Conservation (phyloP, 1,284 basidiomycete genomes). For the Abortiporus biennis region DNA sequence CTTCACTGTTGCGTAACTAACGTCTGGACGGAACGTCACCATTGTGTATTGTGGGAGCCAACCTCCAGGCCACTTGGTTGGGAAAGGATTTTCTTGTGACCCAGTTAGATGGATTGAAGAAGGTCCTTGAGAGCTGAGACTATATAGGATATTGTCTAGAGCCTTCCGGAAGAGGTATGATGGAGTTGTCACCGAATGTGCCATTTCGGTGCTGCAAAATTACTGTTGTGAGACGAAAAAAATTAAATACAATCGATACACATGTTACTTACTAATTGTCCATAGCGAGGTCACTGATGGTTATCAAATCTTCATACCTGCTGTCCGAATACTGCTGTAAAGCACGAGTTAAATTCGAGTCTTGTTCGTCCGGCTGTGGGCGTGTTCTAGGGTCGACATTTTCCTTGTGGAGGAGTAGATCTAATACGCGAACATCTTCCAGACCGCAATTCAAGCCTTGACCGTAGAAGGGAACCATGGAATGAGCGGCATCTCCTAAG, state of each 20-base stretch:
- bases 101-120: constrained; percentile 19
- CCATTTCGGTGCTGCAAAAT: constrained; percentile 80
- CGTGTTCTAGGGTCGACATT: constrained; percentile 42
- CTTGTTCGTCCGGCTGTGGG: constrained; percentile 32
- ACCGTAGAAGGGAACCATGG: constrained; percentile 98
- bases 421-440: constrained; percentile 92
- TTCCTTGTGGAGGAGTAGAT: constrained; percentile 67
- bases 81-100: constrained; percentile 49
- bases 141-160: constrained; percentile 74
- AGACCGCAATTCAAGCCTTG: constrained; percentile 98
- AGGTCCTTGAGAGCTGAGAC: no score
- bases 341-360: constrained; percentile 57
- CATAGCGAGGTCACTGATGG: constrained; percentile 90
- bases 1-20: constrained; percentile 77
- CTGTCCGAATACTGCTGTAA: constrained; percentile 74
- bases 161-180: constrained; percentile 77
- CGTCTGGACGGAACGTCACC: constrained; percentile 95
- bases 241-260: not conserved
- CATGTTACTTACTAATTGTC: constrained; percentile 82
- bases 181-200: constrained; percentile 83
- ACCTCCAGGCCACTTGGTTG: constrained; percentile 48
- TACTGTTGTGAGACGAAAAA: constrained; percentile 1
- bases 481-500: constrained; percentile 92
- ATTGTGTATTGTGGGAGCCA: constrained; percentile 96
- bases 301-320: constrained; percentile 83